These are phyloP conservation scores for Cercospora citrullina DNA, from an alignment of 2,329 filamentous ascomycete species.

Conservation along the genomic window DNA sequence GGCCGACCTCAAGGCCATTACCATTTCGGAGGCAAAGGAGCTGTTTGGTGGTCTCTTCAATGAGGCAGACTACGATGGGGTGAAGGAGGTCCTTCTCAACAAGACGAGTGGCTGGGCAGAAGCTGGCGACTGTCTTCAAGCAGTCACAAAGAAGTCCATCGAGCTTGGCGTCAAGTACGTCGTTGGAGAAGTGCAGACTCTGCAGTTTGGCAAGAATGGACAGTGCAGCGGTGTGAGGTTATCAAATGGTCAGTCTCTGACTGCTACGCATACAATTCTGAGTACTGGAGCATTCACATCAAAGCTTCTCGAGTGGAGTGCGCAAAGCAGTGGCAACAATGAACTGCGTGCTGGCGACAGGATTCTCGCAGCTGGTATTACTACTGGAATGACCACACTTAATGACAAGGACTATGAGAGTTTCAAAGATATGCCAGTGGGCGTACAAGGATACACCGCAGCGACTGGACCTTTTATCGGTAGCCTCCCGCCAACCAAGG, in stretches of 20 bases:
- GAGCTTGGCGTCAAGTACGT: constrained; percentile 61
- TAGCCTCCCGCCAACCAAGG: constrained; percentile 56
- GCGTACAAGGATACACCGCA: constrained; percentile 49
- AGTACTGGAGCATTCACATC: constrained; percentile 48
- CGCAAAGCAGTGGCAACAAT: constrained; percentile 46
- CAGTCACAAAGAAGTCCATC: constrained; percentile 55
- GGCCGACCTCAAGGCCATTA: constrained; percentile 49
- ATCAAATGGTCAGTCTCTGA: constrained; percentile 37
- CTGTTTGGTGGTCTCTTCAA: constrained; percentile 61
- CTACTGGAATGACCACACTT: constrained; percentile 51
- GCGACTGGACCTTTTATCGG: constrained; percentile 53
- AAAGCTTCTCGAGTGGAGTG: constrained; percentile 51
- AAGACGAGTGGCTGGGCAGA: constrained; percentile 63
- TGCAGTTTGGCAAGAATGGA: constrained; percentile 46
- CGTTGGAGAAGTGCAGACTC: constrained; percentile 51
- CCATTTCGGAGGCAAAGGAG: constrained; percentile 55
- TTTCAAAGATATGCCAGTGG: constrained; percentile 47
- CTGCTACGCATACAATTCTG: constrained; percentile 42
- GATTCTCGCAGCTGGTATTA: constrained; percentile 59
- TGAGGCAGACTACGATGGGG: constrained; percentile 60
- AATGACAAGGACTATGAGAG: constrained; percentile 39
- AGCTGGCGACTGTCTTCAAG: constrained; percentile 59
- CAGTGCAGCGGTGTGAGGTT: constrained; percentile 47
- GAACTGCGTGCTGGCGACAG: constrained; percentile 56
- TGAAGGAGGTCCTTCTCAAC: constrained; percentile 62